These are phyloP conservation scores for Somion occarium DNA, from an alignment of 1,284 basidiomycete genomes.

Conservation along the genomic window DNA sequence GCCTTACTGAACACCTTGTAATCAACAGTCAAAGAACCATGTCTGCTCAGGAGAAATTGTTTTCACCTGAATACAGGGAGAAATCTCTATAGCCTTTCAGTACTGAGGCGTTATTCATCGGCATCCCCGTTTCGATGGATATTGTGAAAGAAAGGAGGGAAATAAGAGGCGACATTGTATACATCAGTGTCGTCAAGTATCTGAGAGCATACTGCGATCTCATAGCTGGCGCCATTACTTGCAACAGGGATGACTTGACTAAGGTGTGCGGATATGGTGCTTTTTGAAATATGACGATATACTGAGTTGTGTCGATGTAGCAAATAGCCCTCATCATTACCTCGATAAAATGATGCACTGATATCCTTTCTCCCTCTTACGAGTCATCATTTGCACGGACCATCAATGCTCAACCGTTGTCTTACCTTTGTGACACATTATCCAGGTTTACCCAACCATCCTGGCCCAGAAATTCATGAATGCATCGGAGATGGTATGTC, in stretches of 20 bases:
- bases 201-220: conserved; percentile 98
- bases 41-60: too few species aligned
- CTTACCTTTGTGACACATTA: conserved; percentile 95
- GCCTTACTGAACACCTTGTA: too few species aligned
- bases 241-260: conserved; percentile 87
- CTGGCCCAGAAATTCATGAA: conserved; percentile 83
- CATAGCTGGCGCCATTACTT: conserved; percentile 95
- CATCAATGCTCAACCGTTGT: conserved; percentile 85
- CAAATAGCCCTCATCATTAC: conserved; percentile 92
- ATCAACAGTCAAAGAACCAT: too few species aligned
- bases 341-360: conserved; percentile 95
- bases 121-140: too few species aligned
- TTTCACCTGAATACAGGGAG: too few species aligned
- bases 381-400: conserved; percentile 95
- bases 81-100: too few species aligned
- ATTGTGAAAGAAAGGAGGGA: too few species aligned
- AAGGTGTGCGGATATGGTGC: conserved; percentile 48
- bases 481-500: conserved; percentile 73
- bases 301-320: conserved; percentile 31
- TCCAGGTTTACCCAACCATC: conserved; percentile 85
- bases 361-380: conserved; percentile 92
- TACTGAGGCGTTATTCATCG: too few species aligned
- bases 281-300: neutral
- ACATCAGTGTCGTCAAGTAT: conserved; percentile 98
- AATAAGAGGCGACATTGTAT: conserved; percentile 96